These are phyloP conservation scores for Scheffersomyces stambukii DNA, from an alignment of 1,139 yeast genomes.

Conservation along the genomic window DNA sequence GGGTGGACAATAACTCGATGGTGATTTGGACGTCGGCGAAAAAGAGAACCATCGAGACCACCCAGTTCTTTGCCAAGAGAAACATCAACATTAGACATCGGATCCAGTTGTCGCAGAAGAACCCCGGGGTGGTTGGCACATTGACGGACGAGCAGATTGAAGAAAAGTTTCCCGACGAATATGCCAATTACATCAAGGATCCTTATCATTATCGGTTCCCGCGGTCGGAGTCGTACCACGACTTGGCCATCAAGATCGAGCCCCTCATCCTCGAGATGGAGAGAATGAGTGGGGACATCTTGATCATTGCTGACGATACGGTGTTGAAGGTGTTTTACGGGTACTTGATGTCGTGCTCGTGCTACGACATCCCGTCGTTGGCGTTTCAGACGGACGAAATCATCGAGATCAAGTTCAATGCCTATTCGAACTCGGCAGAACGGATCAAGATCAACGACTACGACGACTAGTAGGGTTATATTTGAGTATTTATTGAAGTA, in stretches of 20 bases:
- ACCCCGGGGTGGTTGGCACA: conserved; percentile 86
- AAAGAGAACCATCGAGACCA: conserved; percentile 76
- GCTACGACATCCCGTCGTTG: conserved; percentile 77
- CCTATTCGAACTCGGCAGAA: conserved; percentile 73
- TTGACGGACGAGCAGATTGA: conserved; percentile 58
- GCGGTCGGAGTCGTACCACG: conserved; percentile 93
- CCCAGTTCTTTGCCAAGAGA: conserved; percentile 56
- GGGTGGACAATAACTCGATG: conserved; percentile 46
- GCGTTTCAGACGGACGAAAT: conserved; percentile 77
- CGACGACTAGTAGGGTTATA: conserved; percentile 2
- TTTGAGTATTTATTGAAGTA: neutral
- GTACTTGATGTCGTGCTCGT: conserved; percentile 87
- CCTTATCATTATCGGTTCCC: conserved; percentile 93
- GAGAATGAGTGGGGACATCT: conserved; percentile 79
- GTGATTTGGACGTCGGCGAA: conserved; percentile 93
- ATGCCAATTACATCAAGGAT: conserved; percentile 59
- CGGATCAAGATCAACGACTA: conserved; percentile 32
- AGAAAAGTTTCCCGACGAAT: conserved; percentile 64
- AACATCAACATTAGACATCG: conserved; percentile 67
- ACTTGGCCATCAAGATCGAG: conserved; percentile 89
- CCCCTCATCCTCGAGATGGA: conserved; percentile 92
- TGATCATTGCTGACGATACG: conserved; percentile 91
- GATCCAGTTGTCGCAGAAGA: conserved; percentile 79
- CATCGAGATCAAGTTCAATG: conserved; percentile 83
- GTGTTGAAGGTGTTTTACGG: conserved; percentile 87